Evolutionary conservation across 2,329 filamentous ascomycete species (phyloP), one percentile per base, ranked within the genome.

Genomic region (Paraphoma chrysanthemicola): DNA sequence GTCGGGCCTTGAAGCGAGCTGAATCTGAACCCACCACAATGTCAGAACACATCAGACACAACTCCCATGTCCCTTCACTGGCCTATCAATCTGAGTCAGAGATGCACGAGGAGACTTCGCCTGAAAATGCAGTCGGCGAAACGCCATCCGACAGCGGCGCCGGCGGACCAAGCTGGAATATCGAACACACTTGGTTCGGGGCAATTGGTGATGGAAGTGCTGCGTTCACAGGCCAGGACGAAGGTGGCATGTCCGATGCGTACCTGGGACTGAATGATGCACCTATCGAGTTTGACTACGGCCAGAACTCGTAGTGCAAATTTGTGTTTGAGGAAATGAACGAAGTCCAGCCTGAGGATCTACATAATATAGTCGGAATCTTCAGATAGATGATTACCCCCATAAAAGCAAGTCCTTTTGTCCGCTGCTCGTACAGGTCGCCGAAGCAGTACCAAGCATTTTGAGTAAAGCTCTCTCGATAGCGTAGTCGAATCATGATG

Each of bases 1-100:
- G 45, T 17, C 45, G 43, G 4, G 17, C 47, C 33, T 31, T 51
- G 12, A 18, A 38, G 5, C 18, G 49, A 11, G 23, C 12, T 30
- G 28, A 8, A 11, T 10, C 43, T 1, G 4, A 18, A 8, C 44
- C 42, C 8, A 17, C 42, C 14, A 11, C 30, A 16, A 14, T 12
- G 17, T 2, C 31, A 1, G 6, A 17, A 29, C 30, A 42, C 8
- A 16, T 31, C 7, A 46, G 33, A 14, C 47, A 29, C 17, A 51
- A 30, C 16, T 57, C 54, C 2, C 44, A 39, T 31, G 44, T 36
- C 6, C 44, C 51, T 2, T 42, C 47, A 18, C 17, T 44, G 12
- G 33, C 23, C 36, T 54, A 60, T 44, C 46, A 52, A 41, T 56
- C 53, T 3, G 57, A 60, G 23, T 51, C 51, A 1, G 57, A 54